Base-by-base conservation (phyloP, 495 filamentous ascomycete genomes). In the Aspergillus saccharolyticus region DNA sequence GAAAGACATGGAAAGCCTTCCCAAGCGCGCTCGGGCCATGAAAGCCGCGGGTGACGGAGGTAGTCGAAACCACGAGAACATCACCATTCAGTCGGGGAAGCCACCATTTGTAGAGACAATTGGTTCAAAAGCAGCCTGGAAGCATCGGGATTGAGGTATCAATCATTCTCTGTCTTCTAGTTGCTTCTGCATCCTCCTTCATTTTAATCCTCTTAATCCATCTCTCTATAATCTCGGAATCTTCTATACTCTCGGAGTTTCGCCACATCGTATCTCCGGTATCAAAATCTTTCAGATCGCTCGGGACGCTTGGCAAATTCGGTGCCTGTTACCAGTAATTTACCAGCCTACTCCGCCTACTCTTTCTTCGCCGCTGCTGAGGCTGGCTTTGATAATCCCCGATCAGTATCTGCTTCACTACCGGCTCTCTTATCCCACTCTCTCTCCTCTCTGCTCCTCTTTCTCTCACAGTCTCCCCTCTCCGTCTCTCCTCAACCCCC, bases 11-110 rank as follows among this genome's bases (percentile, higher is more conserved):
- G 66, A 66, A 68, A 25, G 52, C 53, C 56, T 63, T 33, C 62
- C n/a, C 70, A 63, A 52, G 54, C 52, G 43, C 66, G 69, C 68
- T 70, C 68, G 69, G 68, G 66, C 72, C 70, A 67, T 39, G 22
- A 48, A 66, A 58, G 55, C 54, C 28, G 55, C 33, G 42, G 53
- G 18, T 59, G 60, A 60, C 54, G 56, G 52, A n/a, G 60, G 58
- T 66, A 59, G 46, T 66, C 55, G 61, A 71, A 67, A 62, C 66
- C 25, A 39, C 30, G 42, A 63, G 63, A 63, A 65, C 51, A 52
- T 9, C 39, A 47, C 49, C 53, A 44, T 49, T 45, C 55, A 20
- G 22, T 55, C 50, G 18, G 56, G 53, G 52, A 14, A 20, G 22
- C 7, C 6, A 28, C 15, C n/a, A 17, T 50, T 16, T 44, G 2